Percentiles rank a stretch among this genome's conserved stretches.
These are phyloP conservation scores for Xylaria sp. DNA, from an alignment of 2,329 filamentous ascomycete genomes.

Conservation along the genomic window DNA sequence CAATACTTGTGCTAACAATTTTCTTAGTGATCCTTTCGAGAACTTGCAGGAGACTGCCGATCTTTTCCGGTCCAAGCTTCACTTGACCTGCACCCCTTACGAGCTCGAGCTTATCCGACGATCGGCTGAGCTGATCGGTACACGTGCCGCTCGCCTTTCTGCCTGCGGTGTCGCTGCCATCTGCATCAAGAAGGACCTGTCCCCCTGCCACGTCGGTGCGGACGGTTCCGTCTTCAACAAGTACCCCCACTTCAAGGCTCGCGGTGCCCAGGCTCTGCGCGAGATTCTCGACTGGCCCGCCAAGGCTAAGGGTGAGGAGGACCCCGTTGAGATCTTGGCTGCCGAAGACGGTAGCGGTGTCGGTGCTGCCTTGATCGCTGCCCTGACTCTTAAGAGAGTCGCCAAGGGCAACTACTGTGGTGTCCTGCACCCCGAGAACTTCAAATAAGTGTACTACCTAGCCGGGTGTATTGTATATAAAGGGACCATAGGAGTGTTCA, in stretches of 20 bases:
- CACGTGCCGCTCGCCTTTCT: constrained; percentile 85
- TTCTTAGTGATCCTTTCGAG: constrained; percentile 76
- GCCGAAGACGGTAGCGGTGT: constrained; percentile 96
- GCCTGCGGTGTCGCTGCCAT: constrained; percentile 94
- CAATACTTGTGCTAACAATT: constrained; percentile 21
- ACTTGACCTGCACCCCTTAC: constrained; percentile 62
- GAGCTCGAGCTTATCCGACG: constrained; percentile 88
- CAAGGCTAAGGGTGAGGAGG: constrained; percentile 67
- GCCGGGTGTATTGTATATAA: constrained; percentile 2
- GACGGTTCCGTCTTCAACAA: constrained; percentile 99
- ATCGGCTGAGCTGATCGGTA: constrained; percentile 89
- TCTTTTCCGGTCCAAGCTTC: constrained; percentile 70
- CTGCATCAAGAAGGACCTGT: constrained; percentile 89
- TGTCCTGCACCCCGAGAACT: constrained; percentile 61
- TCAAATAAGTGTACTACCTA: constrained; percentile 33
- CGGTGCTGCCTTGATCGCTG: constrained; percentile 90
- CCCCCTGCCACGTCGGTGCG: constrained; percentile 86
- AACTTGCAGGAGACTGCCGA: constrained; percentile 87
- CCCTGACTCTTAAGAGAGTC: constrained; percentile 60
- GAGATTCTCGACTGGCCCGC: constrained; percentile 94
- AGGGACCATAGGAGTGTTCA: constrained; percentile 12
- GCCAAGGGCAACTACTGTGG: constrained; percentile 58
- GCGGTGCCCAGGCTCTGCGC: constrained; percentile 80
- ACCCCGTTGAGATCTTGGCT: constrained; percentile 80
- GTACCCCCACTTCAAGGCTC: constrained; percentile 95